Base-by-base conservation (phyloP, 2,329 filamentous ascomycete genomes). In the Pseudopithomyces chartarum region DNA sequence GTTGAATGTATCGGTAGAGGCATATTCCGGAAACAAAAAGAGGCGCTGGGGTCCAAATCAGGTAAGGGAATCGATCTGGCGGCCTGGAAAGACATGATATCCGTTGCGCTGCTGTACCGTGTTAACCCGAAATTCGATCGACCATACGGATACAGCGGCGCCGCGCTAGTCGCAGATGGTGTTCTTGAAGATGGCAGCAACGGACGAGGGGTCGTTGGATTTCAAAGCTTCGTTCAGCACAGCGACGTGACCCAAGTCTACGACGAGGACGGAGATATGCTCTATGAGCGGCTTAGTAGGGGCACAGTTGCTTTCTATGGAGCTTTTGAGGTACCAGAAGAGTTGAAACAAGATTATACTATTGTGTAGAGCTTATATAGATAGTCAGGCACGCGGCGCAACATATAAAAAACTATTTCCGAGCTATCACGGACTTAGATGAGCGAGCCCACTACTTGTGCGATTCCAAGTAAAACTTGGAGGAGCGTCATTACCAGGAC, bases 301-400 rank as follows among this genome's bases (percentile, higher is more conserved):
- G 65, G 65, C 0, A 54, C 61, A 34, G 56, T 68, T 1, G 63
- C 63, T 7, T 68, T 66, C 29, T 66, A 68, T 52, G 64, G 62
- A 1, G 64, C 65, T 11, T 66, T 66, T 47, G 49, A 61, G 42
- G 57, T 64, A 2, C 65, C 65, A 1, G 61, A 62, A n/a, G 60
- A 55, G 50, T n/a, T 67, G 49, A 62, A 53, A 23, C 36, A 36
- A n/a, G 54, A 58, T 20, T 64, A 61, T 39, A 48, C 15, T 1
- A 58, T 67, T 47, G 50, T 57, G 11, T 64, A 26, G 17, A 32
- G 11, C n/a, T n/a, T n/a, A n/a, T n/a, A n/a, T n/a, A n/a, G n/a
- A n/a, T n/a, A n/a, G n/a, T n/a, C n/a, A n/a, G n/a, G n/a, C n/a
- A n/a, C n/a, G n/a, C n/a, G n/a, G n/a, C n/a, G n/a, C n/a, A n/a